Conservation (phyloP, 495 filamentous ascomycete species). For the Neurospora tetraspora region DNA sequence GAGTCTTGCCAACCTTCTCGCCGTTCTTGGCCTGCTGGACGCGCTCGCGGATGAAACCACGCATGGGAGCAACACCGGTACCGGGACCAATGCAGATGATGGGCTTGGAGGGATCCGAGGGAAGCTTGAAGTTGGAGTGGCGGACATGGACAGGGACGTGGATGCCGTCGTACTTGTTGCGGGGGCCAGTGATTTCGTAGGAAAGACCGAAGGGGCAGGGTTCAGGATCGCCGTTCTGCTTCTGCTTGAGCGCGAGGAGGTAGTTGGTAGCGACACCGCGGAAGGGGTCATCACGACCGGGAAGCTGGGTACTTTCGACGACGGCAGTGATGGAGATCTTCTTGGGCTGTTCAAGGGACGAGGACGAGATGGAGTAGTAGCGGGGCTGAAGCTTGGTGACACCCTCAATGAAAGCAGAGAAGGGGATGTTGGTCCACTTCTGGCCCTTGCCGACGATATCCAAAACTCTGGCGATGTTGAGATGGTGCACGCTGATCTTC, state of each 20-base stretch:
- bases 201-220: constrained; percentile 80
- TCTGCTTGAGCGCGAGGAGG: constrained; percentile 88
- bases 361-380: constrained; percentile 99
- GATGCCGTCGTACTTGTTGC: constrained; percentile 95
- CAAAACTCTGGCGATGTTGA: constrained; percentile 88
- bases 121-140: constrained; percentile 98
- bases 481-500: constrained; percentile 68
- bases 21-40: constrained; percentile 70
- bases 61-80: constrained; percentile 94
- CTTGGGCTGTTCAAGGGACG: constrained; percentile 85
- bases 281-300: constrained; percentile 70
- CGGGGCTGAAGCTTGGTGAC: constrained; percentile 91
- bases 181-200: constrained; percentile 81
- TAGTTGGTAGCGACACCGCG: constrained; percentile 98
- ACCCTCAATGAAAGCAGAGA: constrained; percentile 91
- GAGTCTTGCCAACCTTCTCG: constrained; percentile 74
- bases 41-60: constrained; percentile 90
- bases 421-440: constrained; percentile 75
- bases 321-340: constrained; percentile 92
- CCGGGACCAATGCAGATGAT: constrained; percentile 95
- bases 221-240: constrained; percentile 82
- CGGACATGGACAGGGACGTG: constrained; percentile 93
- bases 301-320: constrained; percentile 71
- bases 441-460: constrained; percentile 57
- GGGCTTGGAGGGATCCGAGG: constrained; percentile 87